Conservation (phyloP, 148 eudicot genomes). For the Chenopodium album region DNA sequence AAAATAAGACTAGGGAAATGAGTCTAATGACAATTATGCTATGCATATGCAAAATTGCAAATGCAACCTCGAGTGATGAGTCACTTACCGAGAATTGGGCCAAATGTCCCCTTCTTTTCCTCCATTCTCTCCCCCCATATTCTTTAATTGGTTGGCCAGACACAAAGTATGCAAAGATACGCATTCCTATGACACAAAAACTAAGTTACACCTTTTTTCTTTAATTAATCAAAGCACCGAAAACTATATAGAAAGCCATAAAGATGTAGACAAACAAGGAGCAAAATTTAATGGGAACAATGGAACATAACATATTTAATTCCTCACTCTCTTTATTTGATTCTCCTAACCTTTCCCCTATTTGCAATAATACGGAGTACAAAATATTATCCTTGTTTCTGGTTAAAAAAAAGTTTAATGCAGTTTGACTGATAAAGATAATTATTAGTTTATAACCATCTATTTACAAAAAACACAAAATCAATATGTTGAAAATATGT, state of each 20-base stretch:
- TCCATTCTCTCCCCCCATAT: background rate
- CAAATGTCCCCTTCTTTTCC: conserved; percentile 12
- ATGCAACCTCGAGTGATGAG: conserved; percentile 19
- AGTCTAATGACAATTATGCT: background rate
- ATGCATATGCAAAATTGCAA: background rate
- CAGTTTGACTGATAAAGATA: too few species aligned
- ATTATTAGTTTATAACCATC: too few species aligned
- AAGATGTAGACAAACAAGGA: conserved; percentile 17
- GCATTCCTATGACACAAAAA: conserved; percentile 11
- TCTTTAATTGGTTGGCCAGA: conserved; percentile 18
- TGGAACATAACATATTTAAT: background rate
- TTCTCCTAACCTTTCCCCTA: background rate
- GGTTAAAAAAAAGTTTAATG: too few species aligned
- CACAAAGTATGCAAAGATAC: conserved; percentile 18
- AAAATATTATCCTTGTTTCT: too few species aligned
- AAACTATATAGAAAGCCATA: background rate
- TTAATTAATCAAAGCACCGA: background rate
- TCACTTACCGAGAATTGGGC: conserved; percentile 19
- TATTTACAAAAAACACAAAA: too few species aligned
- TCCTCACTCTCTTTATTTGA: background rate
- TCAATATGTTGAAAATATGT: too few species aligned
- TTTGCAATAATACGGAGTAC: background rate
- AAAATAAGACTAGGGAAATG: too few species aligned
- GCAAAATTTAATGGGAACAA: conserved; percentile 12
- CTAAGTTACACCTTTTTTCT: background rate